Evolutionary conservation across 129 eudicot genomes (phyloP).

Genomic region (Dittrichia graveolens): DNA sequence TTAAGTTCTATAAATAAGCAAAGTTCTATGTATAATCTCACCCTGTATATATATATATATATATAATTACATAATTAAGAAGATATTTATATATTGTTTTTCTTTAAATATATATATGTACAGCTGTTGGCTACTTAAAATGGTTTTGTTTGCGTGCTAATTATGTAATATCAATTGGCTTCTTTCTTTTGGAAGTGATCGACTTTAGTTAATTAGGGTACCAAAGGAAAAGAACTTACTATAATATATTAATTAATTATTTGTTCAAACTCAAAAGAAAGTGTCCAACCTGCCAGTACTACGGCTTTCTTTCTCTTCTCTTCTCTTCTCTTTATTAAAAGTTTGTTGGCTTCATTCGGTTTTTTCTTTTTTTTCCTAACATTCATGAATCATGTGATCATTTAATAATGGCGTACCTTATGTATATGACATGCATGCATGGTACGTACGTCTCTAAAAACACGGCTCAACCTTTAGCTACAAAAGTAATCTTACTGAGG

Average conservation of each 20-base stretch:
- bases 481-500: no score
- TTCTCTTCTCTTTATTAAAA: slow-evolving; percentile 10
- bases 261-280: slow-evolving; percentile 15
- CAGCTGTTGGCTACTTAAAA: slow-evolving; percentile 16
- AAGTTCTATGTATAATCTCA: no score
- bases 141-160: background rate
- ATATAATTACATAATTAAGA: no score
- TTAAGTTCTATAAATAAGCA: no score
- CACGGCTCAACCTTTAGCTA: background rate
- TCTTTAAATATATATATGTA: no score
- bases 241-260: no score
- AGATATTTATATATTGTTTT: no score
- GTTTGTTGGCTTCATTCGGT: background rate
- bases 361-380: background rate
- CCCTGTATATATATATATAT: no score
- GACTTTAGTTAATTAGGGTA: background rate
- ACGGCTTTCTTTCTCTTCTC: background rate
- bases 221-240: background rate
- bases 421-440: background rate
- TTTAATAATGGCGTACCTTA: background rate
- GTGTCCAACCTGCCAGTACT: background rate
- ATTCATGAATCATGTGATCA: slow-evolving; percentile 8
- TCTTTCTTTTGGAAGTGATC: background rate
- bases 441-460: no score
- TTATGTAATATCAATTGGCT: slow-evolving; percentile 14